Conservation (phyloP, 2,329 filamentous ascomycete genomes). For the Xylaria digitata region DNA sequence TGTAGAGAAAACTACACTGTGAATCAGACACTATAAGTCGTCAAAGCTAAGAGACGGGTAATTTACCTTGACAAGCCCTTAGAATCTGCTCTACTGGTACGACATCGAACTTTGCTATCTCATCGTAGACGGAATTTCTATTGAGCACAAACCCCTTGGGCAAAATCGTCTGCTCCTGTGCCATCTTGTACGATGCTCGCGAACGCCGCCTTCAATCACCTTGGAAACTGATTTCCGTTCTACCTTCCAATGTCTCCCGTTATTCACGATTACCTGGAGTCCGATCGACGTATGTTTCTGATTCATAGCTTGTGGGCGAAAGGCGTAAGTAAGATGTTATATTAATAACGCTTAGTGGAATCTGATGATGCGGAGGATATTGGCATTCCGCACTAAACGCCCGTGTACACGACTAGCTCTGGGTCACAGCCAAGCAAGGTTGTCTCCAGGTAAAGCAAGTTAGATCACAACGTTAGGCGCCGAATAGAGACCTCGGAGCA, state of each 20-base stretch:
- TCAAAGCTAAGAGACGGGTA: not conserved
- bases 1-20: constrained; percentile 66
- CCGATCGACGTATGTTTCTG: constrained; percentile 28
- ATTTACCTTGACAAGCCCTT: constrained; percentile 67
- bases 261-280: constrained; percentile 35
- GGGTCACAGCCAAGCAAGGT: constrained; percentile 1
- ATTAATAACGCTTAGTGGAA: constrained; percentile 19
- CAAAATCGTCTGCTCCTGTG: constrained; percentile 55
- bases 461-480: constrained; percentile 5
- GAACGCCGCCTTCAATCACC: constrained; percentile 27
- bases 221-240: constrained; percentile 26
- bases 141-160: constrained; percentile 70
- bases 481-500: constrained; percentile 5
- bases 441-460: constrained; percentile 7
- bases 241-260: constrained; percentile 34
- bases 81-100: constrained; percentile 65
- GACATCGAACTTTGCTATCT: constrained; percentile 63
- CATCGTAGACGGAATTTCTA: constrained; percentile 62
- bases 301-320: constrained; percentile 37
- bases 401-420: constrained; percentile 12
- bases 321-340: constrained; percentile 15
- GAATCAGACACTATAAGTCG: constrained; percentile 32
- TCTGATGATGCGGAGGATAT: not conserved
- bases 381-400: constrained; percentile 15
- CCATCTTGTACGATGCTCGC: constrained; percentile 47